phyloP scores from a whole-genome alignment of 768 basidiomycete species.

The Jaapia argillacea region DNA sequence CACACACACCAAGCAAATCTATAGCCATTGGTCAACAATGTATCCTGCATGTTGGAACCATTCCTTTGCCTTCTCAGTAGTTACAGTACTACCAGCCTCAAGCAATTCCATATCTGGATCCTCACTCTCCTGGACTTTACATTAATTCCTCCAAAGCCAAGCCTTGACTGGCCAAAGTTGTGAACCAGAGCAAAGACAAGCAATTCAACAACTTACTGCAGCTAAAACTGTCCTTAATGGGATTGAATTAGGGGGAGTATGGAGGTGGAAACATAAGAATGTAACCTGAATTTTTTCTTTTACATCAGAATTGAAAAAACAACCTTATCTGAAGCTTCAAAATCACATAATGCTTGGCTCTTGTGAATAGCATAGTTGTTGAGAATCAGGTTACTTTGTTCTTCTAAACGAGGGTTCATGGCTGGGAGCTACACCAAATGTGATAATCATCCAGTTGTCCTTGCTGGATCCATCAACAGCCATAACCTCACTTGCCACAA shows the following conservation, averaged over 20 bases:
- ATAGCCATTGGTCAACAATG: background rate
- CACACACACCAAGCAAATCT: too few species aligned
- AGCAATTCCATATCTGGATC: conserved; percentile 12
- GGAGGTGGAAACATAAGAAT: conserved; percentile 19
- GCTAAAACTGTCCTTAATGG: conserved; percentile 24
- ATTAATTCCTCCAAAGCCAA: conserved; percentile 14
- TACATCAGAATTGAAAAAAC: background rate
- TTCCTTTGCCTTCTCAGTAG: conserved; percentile 14
- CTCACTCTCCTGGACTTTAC: conserved; percentile 1
- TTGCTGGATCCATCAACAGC: conserved; percentile 21
- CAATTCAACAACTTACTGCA: conserved; percentile 8
- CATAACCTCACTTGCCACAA: conserved; percentile 13
- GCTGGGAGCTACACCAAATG: conserved; percentile 10
- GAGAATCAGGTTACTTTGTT: background rate
- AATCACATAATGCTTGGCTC: background rate
- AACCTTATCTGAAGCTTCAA: background rate
- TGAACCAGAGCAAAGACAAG: background rate
- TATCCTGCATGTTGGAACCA: conserved; percentile 16
- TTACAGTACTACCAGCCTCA: conserved; percentile 16
- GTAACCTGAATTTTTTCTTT: conserved; percentile 14
- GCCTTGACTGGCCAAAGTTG: conserved; percentile 13
- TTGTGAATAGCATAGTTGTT: conserved; percentile 3
- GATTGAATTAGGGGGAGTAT: conserved; percentile 27
- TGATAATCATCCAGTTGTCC: conserved; percentile 16
- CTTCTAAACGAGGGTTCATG: conserved; percentile 4